These are phyloP conservation scores for Colletotrichum brevisporum DNA, from an alignment of 2,329 filamentous ascomycete species.

Conservation along the genomic window DNA sequence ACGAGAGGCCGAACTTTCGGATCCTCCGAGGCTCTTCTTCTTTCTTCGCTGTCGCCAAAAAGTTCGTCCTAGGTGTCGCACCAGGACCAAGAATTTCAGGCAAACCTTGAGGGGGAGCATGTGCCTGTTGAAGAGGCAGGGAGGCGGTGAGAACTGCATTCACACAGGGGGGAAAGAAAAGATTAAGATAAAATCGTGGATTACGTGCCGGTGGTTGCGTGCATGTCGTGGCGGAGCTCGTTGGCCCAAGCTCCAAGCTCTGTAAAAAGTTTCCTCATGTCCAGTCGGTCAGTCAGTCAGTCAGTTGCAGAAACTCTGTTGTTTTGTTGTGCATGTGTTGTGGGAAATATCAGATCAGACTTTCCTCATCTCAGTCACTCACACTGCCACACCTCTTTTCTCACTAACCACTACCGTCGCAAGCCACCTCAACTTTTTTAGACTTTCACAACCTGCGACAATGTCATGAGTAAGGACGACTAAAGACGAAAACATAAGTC, in stretches of 20 bases:
- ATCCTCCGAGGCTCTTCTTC: conserved; percentile 3
- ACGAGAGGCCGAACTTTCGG: not conserved
- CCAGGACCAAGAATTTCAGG: not conserved
- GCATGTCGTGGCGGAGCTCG: not conserved
- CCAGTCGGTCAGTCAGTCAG: too few species aligned
- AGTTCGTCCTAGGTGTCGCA: conserved; percentile 18
- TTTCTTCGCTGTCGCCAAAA: not conserved
- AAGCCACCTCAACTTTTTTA: not conserved
- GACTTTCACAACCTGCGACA: conserved; percentile 10
- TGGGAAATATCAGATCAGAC: not conserved
- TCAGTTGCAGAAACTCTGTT: not conserved
- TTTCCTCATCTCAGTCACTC: conserved; percentile 8
- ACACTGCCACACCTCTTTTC: not conserved
- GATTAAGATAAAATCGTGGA: not conserved
- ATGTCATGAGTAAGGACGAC: conserved; percentile 7
- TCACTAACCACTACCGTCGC: too few species aligned
- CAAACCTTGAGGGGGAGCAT: not conserved
- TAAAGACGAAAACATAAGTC: not conserved
- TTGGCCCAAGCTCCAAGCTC: conserved; percentile 35
- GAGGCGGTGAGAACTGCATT: too few species aligned
- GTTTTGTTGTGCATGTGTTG: too few species aligned
- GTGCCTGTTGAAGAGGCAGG: not conserved
- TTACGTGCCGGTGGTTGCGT: not conserved
- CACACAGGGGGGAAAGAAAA: not conserved
- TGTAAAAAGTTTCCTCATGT: conserved; percentile 7